phyloP scores from a whole-genome alignment of 2,329 filamentous ascomycete genomes.

The Scolecobasidium constrictum region DNA sequence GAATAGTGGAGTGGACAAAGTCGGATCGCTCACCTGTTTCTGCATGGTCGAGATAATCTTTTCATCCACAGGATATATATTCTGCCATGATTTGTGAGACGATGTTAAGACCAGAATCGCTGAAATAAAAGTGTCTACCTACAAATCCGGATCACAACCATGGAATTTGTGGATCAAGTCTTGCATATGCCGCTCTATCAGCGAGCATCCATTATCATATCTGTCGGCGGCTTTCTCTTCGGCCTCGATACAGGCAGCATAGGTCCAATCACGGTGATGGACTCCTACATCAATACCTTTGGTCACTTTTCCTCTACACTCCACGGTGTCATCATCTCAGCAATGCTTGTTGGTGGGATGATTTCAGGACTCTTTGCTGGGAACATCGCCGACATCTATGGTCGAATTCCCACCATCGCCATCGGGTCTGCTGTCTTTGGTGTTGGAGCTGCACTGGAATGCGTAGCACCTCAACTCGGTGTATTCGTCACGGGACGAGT shows the following conservation, averaged over 20 bases:
- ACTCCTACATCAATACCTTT: conserved; percentile 37
- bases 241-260: conserved; percentile 40
- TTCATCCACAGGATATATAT: too few species aligned
- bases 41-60: too few species aligned
- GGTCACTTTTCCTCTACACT: conserved; percentile 41
- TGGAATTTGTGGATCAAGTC: not conserved
- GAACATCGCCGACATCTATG: conserved; percentile 43
- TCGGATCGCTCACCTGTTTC: too few species aligned
- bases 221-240: conserved; percentile 9
- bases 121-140: too few species aligned
- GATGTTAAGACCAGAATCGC: too few species aligned
- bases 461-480: conserved; percentile 32
- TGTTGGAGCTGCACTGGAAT: conserved; percentile 44
- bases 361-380: conserved; percentile 46
- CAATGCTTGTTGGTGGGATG: conserved; percentile 45
- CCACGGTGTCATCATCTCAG: conserved; percentile 48
- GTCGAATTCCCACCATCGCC: conserved; percentile 37
- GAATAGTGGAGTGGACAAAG: too few species aligned
- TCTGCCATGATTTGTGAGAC: too few species aligned
- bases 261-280: conserved; percentile 50
- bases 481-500: conserved; percentile 46
- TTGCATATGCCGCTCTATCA: conserved; percentile 6
- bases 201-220: not conserved
- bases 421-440: conserved; percentile 43
- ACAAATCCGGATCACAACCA: too few species aligned